phyloP scores from a whole-genome alignment of 148 eudicot genomes.

The Diospyros kaki region DNA sequence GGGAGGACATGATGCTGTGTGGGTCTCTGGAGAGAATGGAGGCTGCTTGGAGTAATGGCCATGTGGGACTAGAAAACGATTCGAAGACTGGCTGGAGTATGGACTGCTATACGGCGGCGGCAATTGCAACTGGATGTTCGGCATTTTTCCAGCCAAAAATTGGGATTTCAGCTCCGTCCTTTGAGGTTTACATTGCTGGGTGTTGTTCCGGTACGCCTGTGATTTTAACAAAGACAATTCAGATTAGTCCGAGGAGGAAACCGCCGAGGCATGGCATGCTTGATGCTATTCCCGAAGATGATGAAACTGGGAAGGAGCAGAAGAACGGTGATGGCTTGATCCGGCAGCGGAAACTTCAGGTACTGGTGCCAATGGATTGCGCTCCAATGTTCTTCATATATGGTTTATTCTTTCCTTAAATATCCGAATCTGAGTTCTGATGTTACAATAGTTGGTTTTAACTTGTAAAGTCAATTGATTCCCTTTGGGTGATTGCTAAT shows the following conservation, averaged over 20 bases:
- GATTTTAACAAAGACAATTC: conserved; percentile 68
- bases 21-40: conserved; percentile 68
- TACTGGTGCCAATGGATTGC: conserved; percentile 15
- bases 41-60: conserved; percentile 38
- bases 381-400: background rate
- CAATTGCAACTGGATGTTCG: conserved; percentile 31
- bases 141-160: conserved; percentile 57
- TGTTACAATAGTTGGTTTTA: background rate
- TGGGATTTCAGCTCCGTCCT: conserved; percentile 53
- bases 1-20: conserved; percentile 52
- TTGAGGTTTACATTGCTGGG: conserved; percentile 92
- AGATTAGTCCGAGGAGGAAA: conserved; percentile 58
- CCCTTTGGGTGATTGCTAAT: background rate
- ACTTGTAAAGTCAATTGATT: background rate
- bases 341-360: conserved; percentile 53
- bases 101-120: conserved; percentile 50
- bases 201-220: conserved; percentile 70
- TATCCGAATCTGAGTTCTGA: background rate
- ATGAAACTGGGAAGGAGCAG: conserved; percentile 57
- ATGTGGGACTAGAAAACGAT: conserved; percentile 22
- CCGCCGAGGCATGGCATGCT: conserved; percentile 33
- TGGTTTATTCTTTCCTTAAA: background rate
- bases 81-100: conserved; percentile 54
- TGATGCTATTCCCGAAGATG: conserved; percentile 75
- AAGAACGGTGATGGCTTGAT: conserved; percentile 28